These are phyloP conservation scores for Fusarium compactum DNA, from an alignment of 2,329 filamentous ascomycete species.

Conservation along the genomic window DNA sequence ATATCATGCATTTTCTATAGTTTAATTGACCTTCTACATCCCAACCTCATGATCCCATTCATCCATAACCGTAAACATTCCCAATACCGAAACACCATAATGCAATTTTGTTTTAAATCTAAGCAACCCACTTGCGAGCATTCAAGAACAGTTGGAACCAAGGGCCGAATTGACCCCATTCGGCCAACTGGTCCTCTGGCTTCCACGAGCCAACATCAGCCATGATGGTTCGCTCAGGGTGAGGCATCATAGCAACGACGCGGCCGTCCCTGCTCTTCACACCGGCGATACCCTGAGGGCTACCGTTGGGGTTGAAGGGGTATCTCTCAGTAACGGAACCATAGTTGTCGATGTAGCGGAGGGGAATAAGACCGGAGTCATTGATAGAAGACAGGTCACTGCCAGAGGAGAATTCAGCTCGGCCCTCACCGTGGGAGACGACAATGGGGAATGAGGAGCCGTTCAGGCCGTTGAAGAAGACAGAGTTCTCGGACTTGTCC, in stretches of 20 bases:
- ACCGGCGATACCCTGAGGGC: conserved; percentile 82
- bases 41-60: conserved; percentile 16
- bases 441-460: conserved; percentile 47
- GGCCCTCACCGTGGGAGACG: conserved; percentile 69
- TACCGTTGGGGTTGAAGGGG: conserved; percentile 89
- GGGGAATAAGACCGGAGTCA: conserved; percentile 75
- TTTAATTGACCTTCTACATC: conserved; percentile 13
- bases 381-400: conserved; percentile 67
- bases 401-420: conserved; percentile 75
- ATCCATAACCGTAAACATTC: conserved; percentile 12
- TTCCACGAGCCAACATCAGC: conserved; percentile 82
- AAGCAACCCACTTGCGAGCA: conserved; percentile 87
- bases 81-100: conserved; percentile 36
- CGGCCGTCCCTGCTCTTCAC: conserved; percentile 82
- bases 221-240: conserved; percentile 90
- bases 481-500: conserved; percentile 43
- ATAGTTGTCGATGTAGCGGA: conserved; percentile 87
- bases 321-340: conserved; percentile 82
- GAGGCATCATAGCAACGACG: conserved; percentile 91
- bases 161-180: conserved; percentile 85
- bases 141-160: conserved; percentile 91
- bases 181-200: conserved; percentile 66
- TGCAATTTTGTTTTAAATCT: conserved; percentile 32
- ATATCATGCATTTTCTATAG: conserved; percentile 17
- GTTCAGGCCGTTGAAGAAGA: conserved; percentile 46